A percentile compares a stretch with the other conserved stretches of the same genome.
phyloP scores from a whole-genome alignment of 805 yeast species.

The Kuraishia capsulata region DNA sequence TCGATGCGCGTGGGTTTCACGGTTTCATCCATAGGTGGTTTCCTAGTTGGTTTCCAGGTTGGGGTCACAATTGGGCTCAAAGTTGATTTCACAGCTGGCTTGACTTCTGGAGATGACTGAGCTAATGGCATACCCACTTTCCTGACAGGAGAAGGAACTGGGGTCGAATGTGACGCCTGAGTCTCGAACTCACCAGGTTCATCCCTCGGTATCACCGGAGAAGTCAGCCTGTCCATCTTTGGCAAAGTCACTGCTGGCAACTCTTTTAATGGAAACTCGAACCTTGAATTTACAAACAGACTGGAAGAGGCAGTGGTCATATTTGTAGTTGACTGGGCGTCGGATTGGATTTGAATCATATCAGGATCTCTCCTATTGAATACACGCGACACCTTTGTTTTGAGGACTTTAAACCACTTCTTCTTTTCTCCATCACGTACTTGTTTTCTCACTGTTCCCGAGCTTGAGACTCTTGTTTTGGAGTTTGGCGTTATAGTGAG shows the following conservation, averaged over 20 bases:
- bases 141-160: background rate
- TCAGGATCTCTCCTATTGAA: background rate
- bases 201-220: background rate
- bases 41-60: background rate
- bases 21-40: background rate
- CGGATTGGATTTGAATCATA: background rate
- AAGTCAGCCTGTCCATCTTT: background rate
- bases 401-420: background rate
- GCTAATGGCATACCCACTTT: background rate
- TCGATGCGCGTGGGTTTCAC: background rate
- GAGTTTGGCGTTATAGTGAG: background rate
- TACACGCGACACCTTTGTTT: background rate
- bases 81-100: background rate
- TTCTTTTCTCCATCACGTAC: background rate
- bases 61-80: background rate
- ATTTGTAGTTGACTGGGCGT: background rate
- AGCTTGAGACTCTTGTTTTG: background rate
- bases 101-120: background rate
- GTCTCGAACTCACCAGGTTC: background rate
- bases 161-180: background rate
- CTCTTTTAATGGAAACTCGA: slow-evolving; percentile 18
- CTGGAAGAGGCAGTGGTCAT: slow-evolving; percentile 10
- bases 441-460: background rate
- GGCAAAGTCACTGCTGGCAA: background rate
- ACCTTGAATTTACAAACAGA: slow-evolving; percentile 20